Base-by-base conservation (phyloP, 2,329 filamentous ascomycete species). In the Boeremia lycopersici region DNA sequence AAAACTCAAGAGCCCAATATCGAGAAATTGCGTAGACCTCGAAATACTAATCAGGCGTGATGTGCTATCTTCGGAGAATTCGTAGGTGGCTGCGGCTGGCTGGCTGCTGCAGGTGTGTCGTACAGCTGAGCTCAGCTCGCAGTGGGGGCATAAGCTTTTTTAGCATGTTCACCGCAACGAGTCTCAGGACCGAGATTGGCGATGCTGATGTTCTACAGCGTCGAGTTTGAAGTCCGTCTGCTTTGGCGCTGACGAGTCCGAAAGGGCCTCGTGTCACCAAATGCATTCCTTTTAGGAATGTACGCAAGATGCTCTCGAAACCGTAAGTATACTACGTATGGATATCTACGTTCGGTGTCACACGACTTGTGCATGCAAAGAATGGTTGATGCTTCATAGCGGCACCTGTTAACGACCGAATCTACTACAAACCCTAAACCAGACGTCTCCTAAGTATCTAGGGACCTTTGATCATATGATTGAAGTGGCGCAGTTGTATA, bases 71-170 rank as follows among this genome's bases (percentile, higher is more conserved):
- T 36, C 11, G 33, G 40, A 25, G 34, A 35, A 11, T 29, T 29
- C 40, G 33, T 13, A 10, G 8, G 23, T n/a, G 39, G 23, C 39
- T 36, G 30, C 17, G 36, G 36, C 10, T 26, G 6, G 9, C n/a
- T 23, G 28, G 31, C 8, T 17, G 41, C 29, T 40, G 34, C 25
- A 23, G 26, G 26, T 36, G 31, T 12, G 36, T 29, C 2, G 40
- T 28, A 31, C 30, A 11, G 44, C 51, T 53, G 51, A 53, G 38
- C 28, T 48, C 39, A 53, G 51, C 45, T 44, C 19, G 15, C 11
- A 11, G 2, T 3, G 11, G 13, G n/a, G 35, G 29, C 29, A 8
- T 23, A 6, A 11, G 35, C 35, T 5, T 33, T 26, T 26, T 26
- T 34, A 6, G 31, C 40, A 19, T 13, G 12, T 31, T 53, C 50